These are phyloP conservation scores for Platanthera guangdongensis DNA, from an alignment of 106 monocot genomes.

Conservation along the genomic window DNA sequence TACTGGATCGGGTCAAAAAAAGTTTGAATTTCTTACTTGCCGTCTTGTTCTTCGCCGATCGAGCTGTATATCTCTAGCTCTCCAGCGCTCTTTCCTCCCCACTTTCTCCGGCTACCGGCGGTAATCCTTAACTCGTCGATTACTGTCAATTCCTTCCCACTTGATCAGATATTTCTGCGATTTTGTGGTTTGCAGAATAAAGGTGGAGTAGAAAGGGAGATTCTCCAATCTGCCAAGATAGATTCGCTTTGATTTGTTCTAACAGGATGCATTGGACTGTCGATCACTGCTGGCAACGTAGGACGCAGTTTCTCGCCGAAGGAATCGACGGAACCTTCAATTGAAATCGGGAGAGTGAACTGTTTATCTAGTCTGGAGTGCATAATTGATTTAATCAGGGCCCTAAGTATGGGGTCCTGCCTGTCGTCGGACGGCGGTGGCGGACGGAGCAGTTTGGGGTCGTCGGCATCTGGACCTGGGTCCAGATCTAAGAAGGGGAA, in stretches of 20 bases:
- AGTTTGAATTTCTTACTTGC: not conserved
- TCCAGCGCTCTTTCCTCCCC: not conserved
- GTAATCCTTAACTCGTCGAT: not conserved
- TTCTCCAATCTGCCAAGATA: not conserved
- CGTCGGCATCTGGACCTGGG: not conserved
- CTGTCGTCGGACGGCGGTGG: slow-evolving; percentile 2
- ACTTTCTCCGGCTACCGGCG: not conserved
- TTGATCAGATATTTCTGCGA: not conserved
- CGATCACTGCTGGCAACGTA: too few species aligned
- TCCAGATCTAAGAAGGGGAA: not conserved
- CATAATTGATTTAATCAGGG: slow-evolving; percentile 12
- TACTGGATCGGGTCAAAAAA: not conserved
- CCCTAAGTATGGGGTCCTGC: slow-evolving; percentile 22
- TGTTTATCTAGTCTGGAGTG: slow-evolving; percentile 16
- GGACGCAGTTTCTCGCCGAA: not conserved
- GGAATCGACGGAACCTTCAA: slow-evolving; percentile 12
- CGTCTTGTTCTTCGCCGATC: not conserved
- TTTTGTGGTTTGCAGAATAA: not conserved
- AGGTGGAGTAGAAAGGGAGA: not conserved
- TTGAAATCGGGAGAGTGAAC: not conserved
- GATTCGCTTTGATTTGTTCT: not conserved
- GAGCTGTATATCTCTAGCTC: not conserved
- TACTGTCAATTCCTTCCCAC: not conserved
- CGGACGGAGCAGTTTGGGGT: not conserved
- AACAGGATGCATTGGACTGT: not conserved